Percentiles rank a stretch among this genome's conserved stretches.
Evolutionary conservation across 78 protist species (phyloP).

Genomic region (Tieghemostelium lacteum): DNA sequence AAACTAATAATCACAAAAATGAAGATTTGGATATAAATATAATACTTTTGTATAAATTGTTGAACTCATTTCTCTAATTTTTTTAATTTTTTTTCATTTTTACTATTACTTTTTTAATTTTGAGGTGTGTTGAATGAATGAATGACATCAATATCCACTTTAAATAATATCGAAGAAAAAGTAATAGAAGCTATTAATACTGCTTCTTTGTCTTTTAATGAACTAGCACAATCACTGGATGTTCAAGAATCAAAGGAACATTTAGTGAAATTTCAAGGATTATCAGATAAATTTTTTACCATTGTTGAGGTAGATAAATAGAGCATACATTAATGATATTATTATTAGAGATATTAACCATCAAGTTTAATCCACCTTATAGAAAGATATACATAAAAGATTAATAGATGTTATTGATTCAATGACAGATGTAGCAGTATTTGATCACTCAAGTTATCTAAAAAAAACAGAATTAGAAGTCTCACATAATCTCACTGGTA

Average conservation of each 20-base stretch:
- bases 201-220: conserved; percentile 30
- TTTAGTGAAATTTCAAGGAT: conserved; percentile 13
- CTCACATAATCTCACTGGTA: conserved; percentile 47
- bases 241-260: background rate
- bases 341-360: background rate
- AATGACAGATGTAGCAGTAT: conserved; percentile 75
- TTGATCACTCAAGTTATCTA: conserved; percentile 66
- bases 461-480: conserved; percentile 55
- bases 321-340: background rate
- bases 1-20: no score
- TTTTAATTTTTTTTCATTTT: no score
- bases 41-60: no score
- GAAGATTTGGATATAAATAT: no score
- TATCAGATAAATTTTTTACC: conserved; percentile 44
- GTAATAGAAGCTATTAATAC: conserved; percentile 65
- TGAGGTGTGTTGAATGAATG: no score
- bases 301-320: conserved; percentile 24
- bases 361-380: background rate
- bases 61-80: no score
- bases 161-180: conserved; percentile 70
- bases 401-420: conserved; percentile 73
- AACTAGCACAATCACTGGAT: conserved; percentile 39
- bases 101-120: no score
- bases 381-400: conserved; percentile 65
- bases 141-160: conserved; percentile 71